A percentile compares a stretch with the other conserved stretches of the same genome.
These are phyloP conservation scores for Nyssa sinensis DNA, from an alignment of 148 eudicot genomes.

Conservation along the genomic window DNA sequence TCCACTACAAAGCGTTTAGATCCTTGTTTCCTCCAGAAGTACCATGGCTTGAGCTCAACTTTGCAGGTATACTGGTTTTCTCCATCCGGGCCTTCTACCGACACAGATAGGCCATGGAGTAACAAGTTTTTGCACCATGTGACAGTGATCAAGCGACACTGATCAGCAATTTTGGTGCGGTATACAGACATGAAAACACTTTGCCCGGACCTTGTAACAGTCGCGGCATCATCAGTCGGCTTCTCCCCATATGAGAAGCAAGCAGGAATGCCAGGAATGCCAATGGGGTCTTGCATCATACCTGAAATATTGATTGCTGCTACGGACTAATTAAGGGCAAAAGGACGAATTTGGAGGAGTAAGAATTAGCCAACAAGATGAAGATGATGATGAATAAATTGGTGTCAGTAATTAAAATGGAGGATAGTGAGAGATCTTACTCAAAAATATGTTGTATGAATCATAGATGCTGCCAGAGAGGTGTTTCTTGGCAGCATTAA, in stretches of 20 bases:
- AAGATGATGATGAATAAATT: conserved; percentile 3
- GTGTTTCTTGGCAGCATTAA: conserved; percentile 31
- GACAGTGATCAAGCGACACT: conserved; percentile 58
- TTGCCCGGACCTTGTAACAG: conserved; percentile 61
- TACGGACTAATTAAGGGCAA: no score
- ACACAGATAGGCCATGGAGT: conserved; percentile 72
- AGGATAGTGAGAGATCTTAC: conserved; percentile 12
- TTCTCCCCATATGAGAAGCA: conserved; percentile 58
- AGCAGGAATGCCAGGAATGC: conserved; percentile 68
- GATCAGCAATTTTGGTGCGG: conserved; percentile 55
- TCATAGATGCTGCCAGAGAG: conserved; percentile 45
- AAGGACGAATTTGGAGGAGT: background rate
- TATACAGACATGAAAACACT: conserved; percentile 73
- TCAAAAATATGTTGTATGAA: conserved; percentile 14
- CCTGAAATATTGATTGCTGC: no score
- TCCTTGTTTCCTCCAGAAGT: conserved; percentile 87
- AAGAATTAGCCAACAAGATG: background rate
- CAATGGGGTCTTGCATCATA: conserved; percentile 59
- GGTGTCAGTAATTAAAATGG: conserved; percentile 11
- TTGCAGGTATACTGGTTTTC: conserved; percentile 59
- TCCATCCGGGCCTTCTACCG: conserved; percentile 53
- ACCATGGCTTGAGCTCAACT: conserved; percentile 92
- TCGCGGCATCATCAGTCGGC: conserved; percentile 28
- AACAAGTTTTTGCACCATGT: conserved; percentile 86
- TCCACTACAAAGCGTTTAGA: conserved; percentile 58